A percentile compares a stretch with the other conserved stretches of the same genome.
Evolutionary conservation across 108 stramenopile genomes (phyloP).

Genomic region (Nitzschia sp.): DNA sequence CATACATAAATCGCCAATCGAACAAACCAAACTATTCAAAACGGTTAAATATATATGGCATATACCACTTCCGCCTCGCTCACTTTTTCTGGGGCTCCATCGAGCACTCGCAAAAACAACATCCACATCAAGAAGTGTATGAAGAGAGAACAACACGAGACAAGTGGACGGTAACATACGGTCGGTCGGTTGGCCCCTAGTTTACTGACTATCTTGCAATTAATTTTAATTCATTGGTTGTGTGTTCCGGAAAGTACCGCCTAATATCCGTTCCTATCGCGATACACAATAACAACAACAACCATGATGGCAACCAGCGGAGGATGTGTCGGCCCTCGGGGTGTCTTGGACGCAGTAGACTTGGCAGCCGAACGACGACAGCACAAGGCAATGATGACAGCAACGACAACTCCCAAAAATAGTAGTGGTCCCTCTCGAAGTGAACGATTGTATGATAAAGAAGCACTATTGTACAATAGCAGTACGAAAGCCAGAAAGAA

Average conservation of each 20-base stretch:
- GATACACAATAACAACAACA: too few species aligned
- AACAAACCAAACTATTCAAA: too few species aligned
- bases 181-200: too few species aligned
- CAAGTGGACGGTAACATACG: not conserved
- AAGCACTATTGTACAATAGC: constrained; percentile 6
- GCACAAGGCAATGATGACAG: too few species aligned
- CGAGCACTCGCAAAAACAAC: not conserved
- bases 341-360: constrained; percentile 4
- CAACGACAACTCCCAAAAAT: not conserved
- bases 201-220: too few species aligned
- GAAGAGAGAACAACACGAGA: not conserved
- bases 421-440: not conserved
- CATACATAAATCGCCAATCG: too few species aligned
- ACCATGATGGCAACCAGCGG: constrained; percentile 14
- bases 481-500: not conserved
- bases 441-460: constrained; percentile 8
- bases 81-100: not conserved
- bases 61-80: too few species aligned
- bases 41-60: too few species aligned
- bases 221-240: too few species aligned
- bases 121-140: not conserved
- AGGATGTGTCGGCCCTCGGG: not conserved
- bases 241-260: too few species aligned
- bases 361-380: not conserved
- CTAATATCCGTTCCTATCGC: too few species aligned